Evolutionary conservation across 768 basidiomycete species (phyloP).

Genomic region (Boletus rubropictus): DNA sequence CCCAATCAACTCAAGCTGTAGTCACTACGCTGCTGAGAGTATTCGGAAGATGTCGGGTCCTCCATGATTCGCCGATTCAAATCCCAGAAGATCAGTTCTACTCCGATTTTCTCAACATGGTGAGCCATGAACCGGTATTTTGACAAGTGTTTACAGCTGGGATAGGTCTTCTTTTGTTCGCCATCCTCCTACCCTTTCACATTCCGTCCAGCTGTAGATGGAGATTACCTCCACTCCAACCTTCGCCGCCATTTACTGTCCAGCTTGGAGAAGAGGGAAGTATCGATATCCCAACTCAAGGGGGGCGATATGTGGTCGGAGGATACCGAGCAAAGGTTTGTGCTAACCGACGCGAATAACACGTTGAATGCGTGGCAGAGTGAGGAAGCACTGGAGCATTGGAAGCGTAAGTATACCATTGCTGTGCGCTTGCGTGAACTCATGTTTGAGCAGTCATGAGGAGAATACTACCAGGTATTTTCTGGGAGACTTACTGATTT

Average conservation of each 20-base stretch:
- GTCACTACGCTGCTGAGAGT: slow-evolving; percentile 60
- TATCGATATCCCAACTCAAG: slow-evolving; percentile 41
- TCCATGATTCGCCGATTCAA: slow-evolving; percentile 59
- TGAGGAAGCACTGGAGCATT: slow-evolving; percentile 61
- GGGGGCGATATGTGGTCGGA: slow-evolving; percentile 15
- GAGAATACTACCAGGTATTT: slow-evolving; percentile 57
- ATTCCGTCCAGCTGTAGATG: slow-evolving; percentile 49
- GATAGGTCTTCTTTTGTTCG: slow-evolving; percentile 81
- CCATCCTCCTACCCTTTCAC: slow-evolving; percentile 45
- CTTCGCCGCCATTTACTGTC: slow-evolving; percentile 58
- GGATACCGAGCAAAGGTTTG: slow-evolving; percentile 38
- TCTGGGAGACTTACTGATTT: slow-evolving; percentile 74
- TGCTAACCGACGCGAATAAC: slow-evolving; percentile 61
- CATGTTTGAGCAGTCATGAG: slow-evolving; percentile 59
- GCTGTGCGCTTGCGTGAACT: slow-evolving; percentile 1
- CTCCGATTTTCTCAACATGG: slow-evolving; percentile 68
- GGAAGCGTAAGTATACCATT: slow-evolving; percentile 52
- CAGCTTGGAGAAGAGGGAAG: slow-evolving; percentile 47
- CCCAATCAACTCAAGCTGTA: slow-evolving; percentile 59
- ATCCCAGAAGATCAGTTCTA: slow-evolving; percentile 43
- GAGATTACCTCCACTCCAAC: slow-evolving; percentile 65
- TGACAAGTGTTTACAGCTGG: slow-evolving; percentile 4
- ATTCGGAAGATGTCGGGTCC: slow-evolving; percentile 79
- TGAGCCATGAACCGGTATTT: slow-evolving; percentile 30
- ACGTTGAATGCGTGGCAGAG: slow-evolving; percentile 62